Base-by-base conservation (phyloP, 192 early-diverging fungal species). In the Mortierella claussenii region DNA sequence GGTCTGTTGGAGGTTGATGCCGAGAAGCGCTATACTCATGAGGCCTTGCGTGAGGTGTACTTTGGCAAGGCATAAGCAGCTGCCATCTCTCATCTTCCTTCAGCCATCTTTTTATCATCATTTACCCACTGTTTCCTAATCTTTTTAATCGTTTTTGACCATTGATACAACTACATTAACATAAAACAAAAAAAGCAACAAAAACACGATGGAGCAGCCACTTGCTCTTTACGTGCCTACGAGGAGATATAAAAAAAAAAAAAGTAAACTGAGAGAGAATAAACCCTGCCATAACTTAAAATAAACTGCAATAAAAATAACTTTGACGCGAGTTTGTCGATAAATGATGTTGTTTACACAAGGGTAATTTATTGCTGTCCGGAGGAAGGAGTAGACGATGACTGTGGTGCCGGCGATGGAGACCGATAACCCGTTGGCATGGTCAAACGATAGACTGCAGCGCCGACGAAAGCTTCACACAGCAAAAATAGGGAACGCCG, bases 21-120 rank as follows among this genome's bases (percentile, higher is more conserved):
- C 24, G 73, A 76, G 63, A 66, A 54, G 47, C 73, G 73, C 57
- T 76, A 51, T 36, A 66, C 73, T 61, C 65, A 76, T 59, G 73
- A 76, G 73, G 62, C 53, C 49, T 48, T 76, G 36, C 56, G 64
- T 44, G 64, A 67, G 56, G 73, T 76, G 11, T 76, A 76, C 65
- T 62, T 67, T 54, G 56, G 59, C 44, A 47, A 59, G 13, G 49
- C 17, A 54, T 66, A 61, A 55, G 2, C 13, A 27, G 11, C 11
- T 23, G 23, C 40, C 48, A 24, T 30, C 20, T 64, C 32, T 24
- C 31, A 26, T 70, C 28, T n/a, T 11, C 37, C 32, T 32, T n/a
- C 24, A 31, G 21, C 20, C 33, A 21, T 53, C 45, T 48, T 26
- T n/a, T n/a, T 26, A 53, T 30, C 60, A 69, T 62, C 61, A 67